Evolutionary conservation across 768 basidiomycete species (phyloP).

Genomic region (Coprinopsis marcescibilis): DNA sequence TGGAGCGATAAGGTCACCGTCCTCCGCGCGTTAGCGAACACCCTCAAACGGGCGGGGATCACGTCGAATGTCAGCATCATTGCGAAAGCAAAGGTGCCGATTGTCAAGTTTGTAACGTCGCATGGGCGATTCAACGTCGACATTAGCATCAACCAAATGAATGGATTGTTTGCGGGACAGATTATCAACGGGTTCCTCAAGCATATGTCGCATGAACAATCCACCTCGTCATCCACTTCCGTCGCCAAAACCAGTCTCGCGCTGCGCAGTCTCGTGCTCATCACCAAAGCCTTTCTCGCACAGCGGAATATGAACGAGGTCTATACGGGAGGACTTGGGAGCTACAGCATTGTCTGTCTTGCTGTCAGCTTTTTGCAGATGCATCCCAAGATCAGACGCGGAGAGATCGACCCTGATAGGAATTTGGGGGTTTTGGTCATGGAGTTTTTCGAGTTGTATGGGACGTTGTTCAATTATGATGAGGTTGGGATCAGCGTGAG

Average conservation of each 20-base stretch:
- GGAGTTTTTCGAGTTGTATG: constrained; percentile 98
- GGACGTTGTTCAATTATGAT: constrained; percentile 85
- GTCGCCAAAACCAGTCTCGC: constrained; percentile 49
- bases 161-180: constrained; percentile 71
- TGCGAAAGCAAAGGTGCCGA: constrained; percentile 91
- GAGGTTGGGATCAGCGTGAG: constrained; percentile 85
- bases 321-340: constrained; percentile 91
- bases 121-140: constrained; percentile 85
- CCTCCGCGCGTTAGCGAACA: constrained; percentile 71
- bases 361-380: constrained; percentile 94
- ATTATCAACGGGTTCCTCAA: constrained; percentile 78
- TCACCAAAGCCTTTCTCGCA: constrained; percentile 85
- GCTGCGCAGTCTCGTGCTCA: constrained; percentile 75
- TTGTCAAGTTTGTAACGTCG: constrained; percentile 88
- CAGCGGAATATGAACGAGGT: constrained; percentile 97
- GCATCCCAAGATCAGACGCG: constrained; percentile 89
- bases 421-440: constrained; percentile 93
- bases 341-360: constrained; percentile 90
- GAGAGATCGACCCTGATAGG: constrained; percentile 78
- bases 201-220: constrained; percentile 39
- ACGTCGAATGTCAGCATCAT: constrained; percentile 80
- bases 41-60: constrained; percentile 68
- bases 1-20: constrained; percentile 62
- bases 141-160: constrained; percentile 88
- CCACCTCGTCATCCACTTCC: constrained; percentile 13